phyloP scores from a whole-genome alignment of 768 basidiomycete species.

The Amanita jacksonii region DNA sequence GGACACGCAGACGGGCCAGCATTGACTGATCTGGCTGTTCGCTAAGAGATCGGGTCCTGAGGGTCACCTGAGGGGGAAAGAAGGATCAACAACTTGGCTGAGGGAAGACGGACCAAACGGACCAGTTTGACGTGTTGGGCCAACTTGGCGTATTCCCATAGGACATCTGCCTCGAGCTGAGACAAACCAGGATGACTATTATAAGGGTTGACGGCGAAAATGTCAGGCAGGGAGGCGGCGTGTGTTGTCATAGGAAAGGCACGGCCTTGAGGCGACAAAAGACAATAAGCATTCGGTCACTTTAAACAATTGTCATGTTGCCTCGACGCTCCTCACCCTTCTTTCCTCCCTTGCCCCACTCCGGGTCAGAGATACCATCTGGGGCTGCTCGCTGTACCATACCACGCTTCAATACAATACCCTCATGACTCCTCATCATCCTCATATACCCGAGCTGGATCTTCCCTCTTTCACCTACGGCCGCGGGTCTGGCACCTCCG shows the following conservation, averaged over 20 bases:
- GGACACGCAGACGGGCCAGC: conserved; percentile 60
- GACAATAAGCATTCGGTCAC: conserved; percentile 31
- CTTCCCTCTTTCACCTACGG: conserved; percentile 23
- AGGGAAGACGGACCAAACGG: conserved; percentile 16
- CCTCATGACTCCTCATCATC: conserved; percentile 14
- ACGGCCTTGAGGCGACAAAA: conserved; percentile 16
- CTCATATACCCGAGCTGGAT: conserved; percentile 22
- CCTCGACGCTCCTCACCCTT: background rate
- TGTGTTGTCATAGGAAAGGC: conserved; percentile 8
- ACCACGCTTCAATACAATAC: conserved; percentile 20
- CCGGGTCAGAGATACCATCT: conserved; percentile 25
- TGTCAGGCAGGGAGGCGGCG: conserved; percentile 19
- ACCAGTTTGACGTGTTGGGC: conserved; percentile 75
- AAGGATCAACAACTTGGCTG: background rate
- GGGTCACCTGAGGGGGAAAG: conserved; percentile 38
- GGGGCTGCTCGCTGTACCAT: conserved; percentile 13
- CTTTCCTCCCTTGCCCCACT: background rate
- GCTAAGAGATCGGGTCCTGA: conserved; percentile 58
- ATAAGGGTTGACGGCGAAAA: conserved; percentile 62
- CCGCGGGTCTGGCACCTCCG: conserved; percentile 31
- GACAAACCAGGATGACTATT: conserved; percentile 59
- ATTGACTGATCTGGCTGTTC: conserved; percentile 73
- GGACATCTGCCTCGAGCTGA: conserved; percentile 62
- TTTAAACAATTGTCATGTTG: conserved; percentile 5
- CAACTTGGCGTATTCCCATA: conserved; percentile 91